Conservation (phyloP, 1,284 basidiomycete genomes). For the Wolfiporia cocos region DNA sequence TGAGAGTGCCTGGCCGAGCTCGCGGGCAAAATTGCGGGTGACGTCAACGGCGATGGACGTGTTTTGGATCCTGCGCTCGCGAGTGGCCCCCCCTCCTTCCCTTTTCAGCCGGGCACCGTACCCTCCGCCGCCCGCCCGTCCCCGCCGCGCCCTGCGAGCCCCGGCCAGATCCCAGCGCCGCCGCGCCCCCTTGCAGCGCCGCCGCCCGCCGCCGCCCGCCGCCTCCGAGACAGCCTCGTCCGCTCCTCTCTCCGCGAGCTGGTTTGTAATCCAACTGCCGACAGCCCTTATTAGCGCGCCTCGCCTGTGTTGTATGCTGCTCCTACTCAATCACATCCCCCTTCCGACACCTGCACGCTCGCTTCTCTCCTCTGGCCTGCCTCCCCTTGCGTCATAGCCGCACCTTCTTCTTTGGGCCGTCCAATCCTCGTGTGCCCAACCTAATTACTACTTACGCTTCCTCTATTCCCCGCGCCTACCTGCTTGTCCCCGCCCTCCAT, state of each 20-base stretch:
- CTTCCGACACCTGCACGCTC: slow-evolving; percentile 5
- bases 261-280: slow-evolving; percentile 2
- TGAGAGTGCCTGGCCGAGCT: slow-evolving; percentile 17
- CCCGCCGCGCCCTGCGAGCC: slow-evolving; percentile 3
- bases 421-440: slow-evolving; percentile 12
- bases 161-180: slow-evolving; percentile 11
- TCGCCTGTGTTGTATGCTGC: too few relatives aligned
- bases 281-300: too few relatives aligned
- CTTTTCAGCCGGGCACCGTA: slow-evolving; percentile 4
- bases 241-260: slow-evolving; percentile 5
- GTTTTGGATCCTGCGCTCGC: too few relatives aligned
- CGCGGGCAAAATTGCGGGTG: slow-evolving; percentile 11
- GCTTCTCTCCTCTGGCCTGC: slow-evolving; percentile 6
- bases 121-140: slow-evolving; percentile 4
- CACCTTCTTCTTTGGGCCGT: slow-evolving; percentile 19
- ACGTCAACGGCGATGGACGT: slow-evolving; percentile 13
- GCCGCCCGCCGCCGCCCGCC: slow-evolving; percentile 2
- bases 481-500: slow-evolving; percentile 13
- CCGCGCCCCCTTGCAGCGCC: slow-evolving; percentile 4
- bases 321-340: slow-evolving; percentile 2
- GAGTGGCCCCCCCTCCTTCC: too few relatives aligned
- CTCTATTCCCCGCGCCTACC: slow-evolving; percentile 15
- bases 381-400: slow-evolving; percentile 28
- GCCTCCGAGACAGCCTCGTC: slow-evolving; percentile 1
- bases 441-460: slow-evolving; percentile 7